Evolutionary conservation across 805 yeast species (phyloP).

Genomic region (Ogataea ramenticola): DNA sequence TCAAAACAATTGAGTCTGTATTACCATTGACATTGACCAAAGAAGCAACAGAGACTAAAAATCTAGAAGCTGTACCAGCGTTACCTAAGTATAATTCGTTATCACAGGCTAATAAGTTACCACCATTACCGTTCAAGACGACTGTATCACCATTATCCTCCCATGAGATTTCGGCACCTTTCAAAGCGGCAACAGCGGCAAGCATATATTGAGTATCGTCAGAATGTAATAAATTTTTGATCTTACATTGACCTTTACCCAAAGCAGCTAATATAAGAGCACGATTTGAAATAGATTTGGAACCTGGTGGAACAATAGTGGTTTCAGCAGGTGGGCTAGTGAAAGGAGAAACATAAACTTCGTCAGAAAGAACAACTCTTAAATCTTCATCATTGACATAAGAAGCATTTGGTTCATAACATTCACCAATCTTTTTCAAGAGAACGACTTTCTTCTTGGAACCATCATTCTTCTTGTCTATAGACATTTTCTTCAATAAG

Average conservation of each 20-base stretch:
- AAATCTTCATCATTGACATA: slow-evolving; percentile 75
- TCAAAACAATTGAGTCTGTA: slow-evolving; percentile 49
- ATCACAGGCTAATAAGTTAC: slow-evolving; percentile 54
- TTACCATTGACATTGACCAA: slow-evolving; percentile 48
- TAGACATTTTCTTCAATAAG: slow-evolving; percentile 79
- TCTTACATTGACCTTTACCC: slow-evolving; percentile 76
- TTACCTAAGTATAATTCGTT: slow-evolving; percentile 84
- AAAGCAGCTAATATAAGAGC: slow-evolving; percentile 90
- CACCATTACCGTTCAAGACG: slow-evolving; percentile 80
- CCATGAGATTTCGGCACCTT: slow-evolving; percentile 76
- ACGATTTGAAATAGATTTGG: slow-evolving; percentile 93
- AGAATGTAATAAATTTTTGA: slow-evolving; percentile 84
- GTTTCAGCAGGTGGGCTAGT: slow-evolving; percentile 28
- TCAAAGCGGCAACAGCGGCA: slow-evolving; percentile 68
- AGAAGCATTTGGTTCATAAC: slow-evolving; percentile 84
- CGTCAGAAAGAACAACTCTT: slow-evolving; percentile 77
- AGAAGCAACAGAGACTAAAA: slow-evolving; percentile 88
- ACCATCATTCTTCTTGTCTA: slow-evolving; percentile 96
- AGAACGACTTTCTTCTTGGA: slow-evolving; percentile 81
- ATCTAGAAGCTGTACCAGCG: slow-evolving; percentile 97
- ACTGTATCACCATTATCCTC: slow-evolving; percentile 90
- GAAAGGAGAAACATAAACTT: slow-evolving; percentile 61
- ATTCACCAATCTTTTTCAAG: slow-evolving; percentile 77
- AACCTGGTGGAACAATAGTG: slow-evolving; percentile 83
- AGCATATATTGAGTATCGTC: slow-evolving; percentile 96